Evolutionary conservation across 768 basidiomycete species (phyloP).

Genomic region (Auricularia sp.): DNA sequence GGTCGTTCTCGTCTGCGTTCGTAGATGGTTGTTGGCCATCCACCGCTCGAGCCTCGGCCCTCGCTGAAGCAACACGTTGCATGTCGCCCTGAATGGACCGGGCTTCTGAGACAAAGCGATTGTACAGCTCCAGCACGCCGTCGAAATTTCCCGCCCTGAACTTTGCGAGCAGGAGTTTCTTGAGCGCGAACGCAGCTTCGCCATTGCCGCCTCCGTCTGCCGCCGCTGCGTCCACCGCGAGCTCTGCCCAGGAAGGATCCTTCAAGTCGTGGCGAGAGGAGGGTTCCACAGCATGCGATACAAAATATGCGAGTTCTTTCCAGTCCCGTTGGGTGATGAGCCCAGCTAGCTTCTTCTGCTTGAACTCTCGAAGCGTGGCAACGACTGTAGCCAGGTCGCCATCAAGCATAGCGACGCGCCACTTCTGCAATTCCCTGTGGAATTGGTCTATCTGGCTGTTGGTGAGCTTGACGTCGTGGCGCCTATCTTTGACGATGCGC

Average conservation of each 20-base stretch:
- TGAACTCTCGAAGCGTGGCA: background rate
- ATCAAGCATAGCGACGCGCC: background rate
- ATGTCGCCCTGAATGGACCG: background rate
- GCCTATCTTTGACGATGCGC: background rate
- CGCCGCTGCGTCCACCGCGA: background rate
- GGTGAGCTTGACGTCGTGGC: background rate
- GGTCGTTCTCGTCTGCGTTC: background rate
- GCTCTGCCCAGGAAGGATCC: background rate
- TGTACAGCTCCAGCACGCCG: background rate
- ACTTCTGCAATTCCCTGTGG: background rate
- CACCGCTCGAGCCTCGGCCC: background rate
- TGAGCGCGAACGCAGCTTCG: slow-evolving; percentile 1
- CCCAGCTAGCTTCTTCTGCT: background rate
- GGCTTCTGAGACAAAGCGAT: background rate
- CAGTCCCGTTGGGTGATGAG: background rate
- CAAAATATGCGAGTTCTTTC: background rate
- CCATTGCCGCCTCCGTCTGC: background rate
- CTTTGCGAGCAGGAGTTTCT: background rate
- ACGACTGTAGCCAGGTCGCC: background rate
- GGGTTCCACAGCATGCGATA: background rate
- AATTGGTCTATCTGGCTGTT: background rate
- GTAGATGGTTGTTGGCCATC: too few relatives aligned
- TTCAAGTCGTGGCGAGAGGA: background rate
- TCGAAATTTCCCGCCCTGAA: background rate
- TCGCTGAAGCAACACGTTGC: background rate